phyloP scores from a whole-genome alignment of 1,139 yeast species.

The Geotrichum australiense region DNA sequence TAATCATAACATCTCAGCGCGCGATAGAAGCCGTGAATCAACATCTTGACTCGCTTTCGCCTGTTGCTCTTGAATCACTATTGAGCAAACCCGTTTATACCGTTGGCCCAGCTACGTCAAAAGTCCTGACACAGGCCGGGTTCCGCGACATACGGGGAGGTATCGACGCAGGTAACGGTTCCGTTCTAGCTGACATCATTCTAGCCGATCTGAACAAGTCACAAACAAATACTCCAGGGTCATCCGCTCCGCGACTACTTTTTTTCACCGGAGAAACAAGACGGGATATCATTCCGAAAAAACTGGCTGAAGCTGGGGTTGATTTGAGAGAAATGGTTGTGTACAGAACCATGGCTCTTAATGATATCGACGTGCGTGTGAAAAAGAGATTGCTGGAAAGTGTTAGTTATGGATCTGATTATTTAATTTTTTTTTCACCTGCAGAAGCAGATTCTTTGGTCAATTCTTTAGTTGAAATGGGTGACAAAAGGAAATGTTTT shows the following conservation, averaged over 20 bases:
- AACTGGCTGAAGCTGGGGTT: slow-evolving; percentile 41
- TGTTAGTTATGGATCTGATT: slow-evolving; percentile 7
- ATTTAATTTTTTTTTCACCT: slow-evolving; percentile 77
- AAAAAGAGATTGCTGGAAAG: slow-evolving; percentile 11
- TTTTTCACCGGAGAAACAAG: slow-evolving; percentile 85
- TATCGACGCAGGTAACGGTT: slow-evolving; percentile 72
- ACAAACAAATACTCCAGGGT: slow-evolving; percentile 34
- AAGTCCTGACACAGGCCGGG: slow-evolving; percentile 54
- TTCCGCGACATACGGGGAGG: slow-evolving; percentile 70
- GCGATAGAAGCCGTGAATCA: slow-evolving; percentile 71
- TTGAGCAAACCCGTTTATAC: slow-evolving; percentile 57
- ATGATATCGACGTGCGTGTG: slow-evolving; percentile 18
- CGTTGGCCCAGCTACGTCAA: slow-evolving; percentile 85
- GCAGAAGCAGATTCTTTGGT: slow-evolving; percentile 72
- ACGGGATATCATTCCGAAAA: slow-evolving; percentile 71
- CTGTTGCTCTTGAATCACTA: slow-evolving; percentile 19
- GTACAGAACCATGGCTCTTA: slow-evolving; percentile 55
- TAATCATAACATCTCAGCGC: slow-evolving; percentile 85
- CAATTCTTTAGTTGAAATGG: slow-evolving; percentile 26
- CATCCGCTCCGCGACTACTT: slow-evolving; percentile 44
- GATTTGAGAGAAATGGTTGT: slow-evolving; percentile 57
- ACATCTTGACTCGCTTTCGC: slow-evolving; percentile 22
- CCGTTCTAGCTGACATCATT: slow-evolving; percentile 58
- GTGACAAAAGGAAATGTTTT: slow-evolving; percentile 30
- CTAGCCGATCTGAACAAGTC: slow-evolving; percentile 36